Conservation (phyloP, 495 filamentous ascomycete species). For the Neurospora sp. region DNA sequence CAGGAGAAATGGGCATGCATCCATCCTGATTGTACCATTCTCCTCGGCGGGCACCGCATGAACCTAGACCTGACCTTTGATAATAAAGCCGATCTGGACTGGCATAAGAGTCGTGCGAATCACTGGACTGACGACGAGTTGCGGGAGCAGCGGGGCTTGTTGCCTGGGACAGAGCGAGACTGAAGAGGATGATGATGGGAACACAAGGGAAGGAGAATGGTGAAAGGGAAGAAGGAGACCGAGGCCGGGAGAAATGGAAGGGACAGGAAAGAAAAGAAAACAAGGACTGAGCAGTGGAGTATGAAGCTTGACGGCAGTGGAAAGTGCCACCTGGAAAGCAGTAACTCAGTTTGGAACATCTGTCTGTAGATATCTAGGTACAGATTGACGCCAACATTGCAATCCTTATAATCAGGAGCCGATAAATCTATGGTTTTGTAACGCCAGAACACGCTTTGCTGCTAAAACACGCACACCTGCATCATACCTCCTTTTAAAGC, state of each 20-base stretch:
- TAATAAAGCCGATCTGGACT: background rate
- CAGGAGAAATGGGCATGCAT: background rate
- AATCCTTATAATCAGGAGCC: background rate
- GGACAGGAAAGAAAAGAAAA: no score
- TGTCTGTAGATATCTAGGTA: background rate
- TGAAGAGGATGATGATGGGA: no score
- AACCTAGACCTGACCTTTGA: background rate
- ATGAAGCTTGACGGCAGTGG: background rate
- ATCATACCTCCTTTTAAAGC: slow-evolving; percentile 24
- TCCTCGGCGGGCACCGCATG: background rate
- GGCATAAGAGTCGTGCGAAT: background rate
- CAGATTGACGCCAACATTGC: background rate
- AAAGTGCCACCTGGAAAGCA: background rate
- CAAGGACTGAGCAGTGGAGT: no score
- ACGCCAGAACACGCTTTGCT: background rate
- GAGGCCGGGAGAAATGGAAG: no score
- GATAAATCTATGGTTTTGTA: background rate
- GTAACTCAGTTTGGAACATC: background rate
- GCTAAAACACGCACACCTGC: background rate
- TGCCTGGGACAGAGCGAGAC: background rate
- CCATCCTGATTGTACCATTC: background rate
- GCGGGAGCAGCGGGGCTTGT: background rate
- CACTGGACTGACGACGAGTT: background rate
- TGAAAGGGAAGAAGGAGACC: no score
- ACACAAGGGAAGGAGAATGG: no score